phyloP scores from a whole-genome alignment of 306 rosid species.

The Casuarina glauca region DNA sequence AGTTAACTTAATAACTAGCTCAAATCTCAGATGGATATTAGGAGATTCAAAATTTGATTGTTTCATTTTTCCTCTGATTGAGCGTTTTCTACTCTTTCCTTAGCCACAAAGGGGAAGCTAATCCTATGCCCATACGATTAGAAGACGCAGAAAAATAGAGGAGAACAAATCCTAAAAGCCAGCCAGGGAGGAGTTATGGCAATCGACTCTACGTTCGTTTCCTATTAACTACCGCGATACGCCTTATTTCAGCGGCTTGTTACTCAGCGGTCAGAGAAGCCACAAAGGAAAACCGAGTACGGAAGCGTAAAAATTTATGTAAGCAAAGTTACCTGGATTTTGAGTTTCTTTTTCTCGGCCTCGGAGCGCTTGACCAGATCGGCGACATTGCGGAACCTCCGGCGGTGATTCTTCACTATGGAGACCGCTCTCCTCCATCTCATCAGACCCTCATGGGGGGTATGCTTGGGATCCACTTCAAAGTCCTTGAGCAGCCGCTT shows the following conservation, averaged over 20 bases:
- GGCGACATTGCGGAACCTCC: conserved; percentile 78
- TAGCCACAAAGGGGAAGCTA: not conserved
- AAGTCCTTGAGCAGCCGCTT: conserved; percentile 48
- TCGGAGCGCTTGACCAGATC: conserved; percentile 75
- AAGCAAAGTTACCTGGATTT: conserved; percentile 52
- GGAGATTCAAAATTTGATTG: not conserved
- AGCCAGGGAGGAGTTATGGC: not conserved
- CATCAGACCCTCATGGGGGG: conserved; percentile 49
- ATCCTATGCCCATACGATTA: not conserved
- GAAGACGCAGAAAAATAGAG: conserved; percentile 4
- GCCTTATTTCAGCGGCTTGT: too few species aligned
- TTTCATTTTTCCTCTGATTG: not conserved
- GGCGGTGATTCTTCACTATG: conserved; percentile 64
- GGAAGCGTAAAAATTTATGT: not conserved
- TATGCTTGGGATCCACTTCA: conserved; percentile 52
- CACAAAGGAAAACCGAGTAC: not conserved
- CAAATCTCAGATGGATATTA: not conserved
- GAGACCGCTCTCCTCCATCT: conserved; percentile 83
- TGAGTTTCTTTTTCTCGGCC: conserved; percentile 54
- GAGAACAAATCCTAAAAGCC: not conserved
- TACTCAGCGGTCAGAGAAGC: not conserved
- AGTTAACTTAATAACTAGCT: too few species aligned
- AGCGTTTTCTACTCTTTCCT: not conserved
- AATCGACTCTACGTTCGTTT: not conserved
- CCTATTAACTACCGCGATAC: too few species aligned